Conservation (phyloP, 257 asterid species). For the Apocynum venetum region DNA sequence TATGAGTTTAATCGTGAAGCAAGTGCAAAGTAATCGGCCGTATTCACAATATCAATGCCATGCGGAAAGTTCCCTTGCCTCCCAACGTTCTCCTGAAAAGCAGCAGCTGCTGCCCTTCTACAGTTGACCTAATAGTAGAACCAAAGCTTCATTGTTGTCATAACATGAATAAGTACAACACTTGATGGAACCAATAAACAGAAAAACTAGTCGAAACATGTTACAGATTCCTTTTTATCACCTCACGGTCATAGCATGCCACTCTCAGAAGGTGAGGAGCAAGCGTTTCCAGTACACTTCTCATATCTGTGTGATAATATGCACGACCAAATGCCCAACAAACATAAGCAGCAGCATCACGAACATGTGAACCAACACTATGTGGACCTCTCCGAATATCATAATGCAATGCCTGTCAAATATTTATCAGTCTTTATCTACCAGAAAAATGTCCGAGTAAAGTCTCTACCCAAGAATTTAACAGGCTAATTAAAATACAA, state of each 20-base stretch:
- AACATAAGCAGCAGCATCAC: slow-evolving; percentile 99
- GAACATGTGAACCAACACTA: slow-evolving; percentile 98
- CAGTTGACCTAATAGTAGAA: slow-evolving; percentile 77
- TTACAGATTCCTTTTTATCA: slow-evolving; percentile 25
- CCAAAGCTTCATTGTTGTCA: slow-evolving; percentile 25
- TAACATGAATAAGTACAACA: slow-evolving; percentile 18
- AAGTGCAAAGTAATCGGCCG: slow-evolving; percentile 95
- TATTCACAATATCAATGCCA: slow-evolving; percentile 88
- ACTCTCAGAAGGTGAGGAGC: slow-evolving; percentile 88
- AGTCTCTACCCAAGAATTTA: background rate
- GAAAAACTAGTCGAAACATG: slow-evolving; percentile 9
- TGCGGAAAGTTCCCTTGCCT: slow-evolving; percentile 87
- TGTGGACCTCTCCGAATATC: slow-evolving; percentile 99
- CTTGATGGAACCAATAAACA: background rate
- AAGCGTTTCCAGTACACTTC: slow-evolving; percentile 63
- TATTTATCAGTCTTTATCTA: background rate
- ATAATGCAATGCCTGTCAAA: slow-evolving; percentile 80
- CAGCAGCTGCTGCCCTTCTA: slow-evolving; percentile 99
- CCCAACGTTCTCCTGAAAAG: slow-evolving; percentile 99
- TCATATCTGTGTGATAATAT: slow-evolving; percentile 80
- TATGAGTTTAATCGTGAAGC: slow-evolving; percentile 88
- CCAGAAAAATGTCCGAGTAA: background rate
- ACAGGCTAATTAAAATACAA: background rate
- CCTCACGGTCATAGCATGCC: slow-evolving; percentile 99
- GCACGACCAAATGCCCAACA: slow-evolving; percentile 99